Percentiles rank a stretch among this genome's conserved stretches.
Evolutionary conservation across 2,329 filamentous ascomycete genomes (phyloP).

Genomic region (Aspergillus sp.): DNA sequence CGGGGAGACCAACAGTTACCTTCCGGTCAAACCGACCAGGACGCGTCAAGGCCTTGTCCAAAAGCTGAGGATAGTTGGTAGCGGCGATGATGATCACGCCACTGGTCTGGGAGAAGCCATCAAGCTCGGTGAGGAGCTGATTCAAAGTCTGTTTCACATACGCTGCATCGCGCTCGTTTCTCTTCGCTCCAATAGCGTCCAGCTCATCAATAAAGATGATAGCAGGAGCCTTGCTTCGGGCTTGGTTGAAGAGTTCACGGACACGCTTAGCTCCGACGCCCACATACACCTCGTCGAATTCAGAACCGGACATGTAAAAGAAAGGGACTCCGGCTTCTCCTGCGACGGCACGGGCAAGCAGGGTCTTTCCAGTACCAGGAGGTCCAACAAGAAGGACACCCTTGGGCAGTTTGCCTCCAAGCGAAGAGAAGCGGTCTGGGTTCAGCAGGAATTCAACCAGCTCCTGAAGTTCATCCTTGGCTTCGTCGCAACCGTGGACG

Average conservation of each 20-base stretch:
- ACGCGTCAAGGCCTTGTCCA: constrained; percentile 91
- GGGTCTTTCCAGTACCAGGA: constrained; percentile 95
- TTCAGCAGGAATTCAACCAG: constrained; percentile 94
- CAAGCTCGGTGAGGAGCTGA: constrained; percentile 91
- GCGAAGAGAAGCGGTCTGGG: constrained; percentile 86
- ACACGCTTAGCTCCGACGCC: constrained; percentile 96
- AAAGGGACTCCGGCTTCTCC: constrained; percentile 97
- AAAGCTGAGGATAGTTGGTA: constrained; percentile 90
- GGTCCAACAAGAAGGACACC: constrained; percentile 93
- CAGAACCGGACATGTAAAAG: constrained; percentile 99
- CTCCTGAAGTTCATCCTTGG: constrained; percentile 96
- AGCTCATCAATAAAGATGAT: constrained; percentile 97
- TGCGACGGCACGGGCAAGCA: constrained; percentile 90
- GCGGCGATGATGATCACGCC: constrained; percentile 95
- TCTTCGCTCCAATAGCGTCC: constrained; percentile 90
- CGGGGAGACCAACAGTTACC: constrained; percentile 81
- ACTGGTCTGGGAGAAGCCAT: constrained; percentile 92
- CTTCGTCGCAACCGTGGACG: constrained; percentile 96
- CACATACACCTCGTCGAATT: constrained; percentile 98
- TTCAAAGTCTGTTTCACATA: constrained; percentile 98
- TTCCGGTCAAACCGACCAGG: constrained; percentile 96
- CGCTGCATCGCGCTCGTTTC: constrained; percentile 86
- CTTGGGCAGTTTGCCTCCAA: constrained; percentile 95
- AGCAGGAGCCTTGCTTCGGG: constrained; percentile 79
- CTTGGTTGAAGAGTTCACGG: constrained; percentile 82